Conservation (phyloP, 495 filamentous ascomycete species). For the Aspergillus campestris region DNA sequence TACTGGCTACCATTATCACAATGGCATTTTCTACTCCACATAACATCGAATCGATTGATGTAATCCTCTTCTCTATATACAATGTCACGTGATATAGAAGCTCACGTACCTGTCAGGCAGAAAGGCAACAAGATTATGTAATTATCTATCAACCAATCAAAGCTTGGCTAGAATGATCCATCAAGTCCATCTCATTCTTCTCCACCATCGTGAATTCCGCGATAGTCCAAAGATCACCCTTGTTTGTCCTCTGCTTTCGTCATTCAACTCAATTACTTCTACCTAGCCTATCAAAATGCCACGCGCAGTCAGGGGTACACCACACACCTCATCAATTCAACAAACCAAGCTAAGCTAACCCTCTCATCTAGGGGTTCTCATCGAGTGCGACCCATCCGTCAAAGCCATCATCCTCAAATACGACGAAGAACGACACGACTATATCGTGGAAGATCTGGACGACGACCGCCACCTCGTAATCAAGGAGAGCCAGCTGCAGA, state of each 20-base stretch:
- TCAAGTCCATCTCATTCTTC: not conserved
- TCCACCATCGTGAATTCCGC: not conserved
- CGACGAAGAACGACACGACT: slow-evolving; percentile 57
- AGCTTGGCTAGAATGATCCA: too few relatives aligned
- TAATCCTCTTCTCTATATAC: too few relatives aligned
- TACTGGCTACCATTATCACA: too few relatives aligned
- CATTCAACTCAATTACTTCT: not conserved
- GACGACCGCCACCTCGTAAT: slow-evolving; percentile 61
- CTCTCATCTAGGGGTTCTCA: slow-evolving; percentile 49
- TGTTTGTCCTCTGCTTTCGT: not conserved
- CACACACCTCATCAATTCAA: not conserved
- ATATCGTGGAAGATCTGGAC: slow-evolving; percentile 69
- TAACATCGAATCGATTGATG: too few relatives aligned
- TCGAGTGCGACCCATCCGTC: slow-evolving; percentile 71
- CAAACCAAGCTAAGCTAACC: not conserved
- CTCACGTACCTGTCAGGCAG: too few relatives aligned
- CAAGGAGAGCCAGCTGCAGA: slow-evolving; percentile 58
- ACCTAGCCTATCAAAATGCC: slow-evolving; percentile 26
- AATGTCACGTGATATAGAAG: too few relatives aligned
- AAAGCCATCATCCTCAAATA: slow-evolving; percentile 70
- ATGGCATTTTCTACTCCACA: too few relatives aligned
- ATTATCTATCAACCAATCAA: too few relatives aligned
- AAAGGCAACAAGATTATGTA: too few relatives aligned
- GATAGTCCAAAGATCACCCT: not conserved
- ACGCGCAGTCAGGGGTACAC: slow-evolving; percentile 39